These are phyloP conservation scores for Chionographis japonica DNA, from an alignment of 106 monocot genomes.

Conservation along the genomic window DNA sequence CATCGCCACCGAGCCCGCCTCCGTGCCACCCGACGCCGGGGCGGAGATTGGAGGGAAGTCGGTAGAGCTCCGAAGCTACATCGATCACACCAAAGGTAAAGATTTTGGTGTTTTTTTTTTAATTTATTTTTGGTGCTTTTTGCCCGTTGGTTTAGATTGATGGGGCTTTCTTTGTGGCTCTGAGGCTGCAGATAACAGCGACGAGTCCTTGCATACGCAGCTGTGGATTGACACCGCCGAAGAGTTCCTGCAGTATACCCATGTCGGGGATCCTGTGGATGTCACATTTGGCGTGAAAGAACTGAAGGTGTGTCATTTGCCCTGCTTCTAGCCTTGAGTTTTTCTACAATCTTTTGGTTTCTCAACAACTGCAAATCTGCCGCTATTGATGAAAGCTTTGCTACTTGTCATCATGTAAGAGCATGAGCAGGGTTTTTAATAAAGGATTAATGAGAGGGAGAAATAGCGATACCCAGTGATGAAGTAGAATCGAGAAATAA, in stretches of 20 bases:
- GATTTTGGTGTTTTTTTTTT: conserved; percentile 1
- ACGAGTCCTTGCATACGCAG: conserved; percentile 80
- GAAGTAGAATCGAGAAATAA: no score
- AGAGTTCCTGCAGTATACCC: conserved; percentile 86
- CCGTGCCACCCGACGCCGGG: conserved; percentile 25
- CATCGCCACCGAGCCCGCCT: conserved; percentile 67
- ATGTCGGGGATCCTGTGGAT: conserved; percentile 78
- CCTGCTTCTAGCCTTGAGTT: no score
- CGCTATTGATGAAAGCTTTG: no score
- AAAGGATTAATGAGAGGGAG: no score
- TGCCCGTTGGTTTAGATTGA: background rate
- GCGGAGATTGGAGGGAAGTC: conserved; percentile 82
- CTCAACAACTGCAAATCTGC: no score
- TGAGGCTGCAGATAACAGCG: conserved; percentile 57
- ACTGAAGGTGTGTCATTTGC: conserved; percentile 38
- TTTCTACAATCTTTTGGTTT: no score
- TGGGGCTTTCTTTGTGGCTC: background rate
- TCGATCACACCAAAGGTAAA: conserved; percentile 80
- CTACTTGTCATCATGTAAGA: no score
- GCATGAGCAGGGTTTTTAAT: no score
- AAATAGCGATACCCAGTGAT: no score
- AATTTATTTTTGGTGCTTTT: background rate
- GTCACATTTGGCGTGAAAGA: conserved; percentile 89
- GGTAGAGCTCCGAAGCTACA: conserved; percentile 85
- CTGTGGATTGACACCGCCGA: conserved; percentile 93